Base-by-base conservation (phyloP, 2,329 filamentous ascomycete species). In the Corniculantispora saksenae region DNA sequence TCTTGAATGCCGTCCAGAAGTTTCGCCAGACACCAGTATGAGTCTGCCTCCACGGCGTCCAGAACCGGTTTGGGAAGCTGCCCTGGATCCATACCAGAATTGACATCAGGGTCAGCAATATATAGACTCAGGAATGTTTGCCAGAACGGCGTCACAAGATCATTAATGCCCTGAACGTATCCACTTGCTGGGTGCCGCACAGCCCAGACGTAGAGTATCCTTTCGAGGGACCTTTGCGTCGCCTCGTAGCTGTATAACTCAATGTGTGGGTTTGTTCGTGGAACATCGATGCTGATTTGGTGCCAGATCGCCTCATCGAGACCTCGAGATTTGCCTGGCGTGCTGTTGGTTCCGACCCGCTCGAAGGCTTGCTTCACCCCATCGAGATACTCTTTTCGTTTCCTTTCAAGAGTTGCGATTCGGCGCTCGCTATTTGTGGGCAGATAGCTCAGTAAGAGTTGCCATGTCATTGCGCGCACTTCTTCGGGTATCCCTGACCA, bases 281-380 rank as follows among this genome's bases (percentile, higher is more conserved):
- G 95, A 25, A 98, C 92, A 74, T 99, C 95, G 73, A 99, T 99
- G 78, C 93, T 97, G 79, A 99, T 98, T 75, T 99, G 95, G 80
- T 99, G 95, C 95, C 95, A 99, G 66, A 99, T 89, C n/a, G 93
- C 91, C 80, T 99, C 95, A 71, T 99, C 96, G 21, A 99, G 80
- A 2, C 94, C 94, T 67, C 86, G 80, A 9, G 81, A 76, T 68
- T 84, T 83, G 17, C 84, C 81, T 4, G 82, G 69, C 27, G 70
- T 70, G 19, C 71, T 66, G 53, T 69, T 77, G 12, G 71, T 76
- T 63, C 92, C 86, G 2, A 89, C 87, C 67, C 90, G 78, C 68
- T 92, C 88, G 72, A 91, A 91, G 1, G 81, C 89, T 76, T 88
- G 90, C 66, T 83, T 85, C 64, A 99, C 94, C 1, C 94, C 95